Base-by-base conservation (phyloP, 2,329 filamentous ascomycete species). In the Penicillium sclerotiorum region DNA sequence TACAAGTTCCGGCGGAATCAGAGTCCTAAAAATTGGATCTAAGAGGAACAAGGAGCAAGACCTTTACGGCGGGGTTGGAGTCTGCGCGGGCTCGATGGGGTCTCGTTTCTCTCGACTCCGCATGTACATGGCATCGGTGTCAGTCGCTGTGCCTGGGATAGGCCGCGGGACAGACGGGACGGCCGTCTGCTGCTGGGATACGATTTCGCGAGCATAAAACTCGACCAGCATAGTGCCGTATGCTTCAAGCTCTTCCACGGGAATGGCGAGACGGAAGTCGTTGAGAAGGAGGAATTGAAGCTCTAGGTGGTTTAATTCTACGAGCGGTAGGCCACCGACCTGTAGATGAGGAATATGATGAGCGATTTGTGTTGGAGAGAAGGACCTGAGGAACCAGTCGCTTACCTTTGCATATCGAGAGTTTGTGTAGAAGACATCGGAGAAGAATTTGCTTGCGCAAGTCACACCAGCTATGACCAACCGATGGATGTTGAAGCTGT, bases 401-500 rank as follows among this genome's bases (percentile, higher is more conserved):
- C 79, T 56, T 80, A 96, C 94, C 88, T 97, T 99, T 52, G 94
- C 94, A 71, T 99, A 99, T 85, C 94, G 84, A 47, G 94, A 97
- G 73, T 99, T 99, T 8, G 94, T 99, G 70, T 97, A 99, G 65
- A 99, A 99, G 33, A 97, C 93, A 74, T 99, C 85, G 5, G 93
- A 97, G 74, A 99, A 99, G 80, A 97, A 99, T 73, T 99, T 99
- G 82, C 93, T 97, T 5, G 94, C 92, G 72, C 94, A 97, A 3
- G 94, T 99, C 37, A 99, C 94, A 28, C 93, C 94, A 2, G 94
- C 90, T 68, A 99, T 99, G 47, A 97, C 92, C 47, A 99, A 78
- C 47, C 94, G 86, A 69, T 99, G 94, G 57, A 99, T 97, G 73
- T 99, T 99, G 77, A 94, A 99, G 74, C 94, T 97, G 74, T 99